Base-by-base conservation (phyloP, 1,284 basidiomycete species). In the Golubevia sp. region DNA sequence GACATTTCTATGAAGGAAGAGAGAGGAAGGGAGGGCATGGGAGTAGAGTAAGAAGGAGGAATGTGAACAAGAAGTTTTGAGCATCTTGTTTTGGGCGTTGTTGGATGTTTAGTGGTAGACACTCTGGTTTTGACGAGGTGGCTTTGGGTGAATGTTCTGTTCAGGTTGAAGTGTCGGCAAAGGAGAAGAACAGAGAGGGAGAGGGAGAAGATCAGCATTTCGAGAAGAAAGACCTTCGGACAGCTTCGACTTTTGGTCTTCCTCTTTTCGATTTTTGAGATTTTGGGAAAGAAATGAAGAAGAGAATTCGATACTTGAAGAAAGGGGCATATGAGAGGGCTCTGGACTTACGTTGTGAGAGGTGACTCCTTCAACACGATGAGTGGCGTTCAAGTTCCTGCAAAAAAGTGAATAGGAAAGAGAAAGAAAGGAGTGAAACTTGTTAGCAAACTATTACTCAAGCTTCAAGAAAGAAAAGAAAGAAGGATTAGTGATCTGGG, bases 331-430 rank as follows among this genome's bases (percentile, higher is more conserved):
- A 23, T 23, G 18, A 18, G 48, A 49, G 48, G 18, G 48, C 18
- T 49, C 20, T n/a, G n/a, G n/a, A n/a, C n/a, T n/a, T n/a, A n/a
- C n/a, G n/a, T n/a, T 76, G 64, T 85, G 83, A 38, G 70, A 73
- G 56, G 73, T 74, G 60, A 84, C 77, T 56, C 84, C 84, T 58
- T 84, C 82, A 65, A 86, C 89, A 60, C 95, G 91, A 84, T 93
- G 93, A 87, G 90, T 95, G 2, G 91, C 94, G 83, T 98, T 98
- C 71, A 98, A 55, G 67, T 82, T 82, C 60, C 21, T 23, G 25
- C 23, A 11, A 23, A 3, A 23, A 23, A 11, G 25, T 52, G 3
- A 4, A 26, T 3, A 11, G 11, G 23, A 52, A 52, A 11, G 11
- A 34, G 30, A 34, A 34, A 34, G 30, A 34, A 34, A 5, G 30